Evolutionary conservation across 805 yeast genomes (phyloP).

Genomic region (Ogataea kodamae): DNA sequence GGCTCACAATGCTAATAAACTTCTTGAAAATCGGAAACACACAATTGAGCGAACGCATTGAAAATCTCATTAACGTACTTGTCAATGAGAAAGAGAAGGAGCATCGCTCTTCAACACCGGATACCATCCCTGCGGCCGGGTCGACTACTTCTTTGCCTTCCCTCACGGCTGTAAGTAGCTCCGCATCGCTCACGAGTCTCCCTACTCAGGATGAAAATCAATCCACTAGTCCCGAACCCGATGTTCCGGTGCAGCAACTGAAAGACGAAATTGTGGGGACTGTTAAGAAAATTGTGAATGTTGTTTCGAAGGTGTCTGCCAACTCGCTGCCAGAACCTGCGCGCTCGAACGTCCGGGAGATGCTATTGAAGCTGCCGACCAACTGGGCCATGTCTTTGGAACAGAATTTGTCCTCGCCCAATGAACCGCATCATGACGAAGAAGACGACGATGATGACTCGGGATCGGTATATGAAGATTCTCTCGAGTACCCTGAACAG

Average conservation of each 20-base stretch:
- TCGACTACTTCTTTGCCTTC: constrained; percentile 15
- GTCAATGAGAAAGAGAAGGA: constrained; percentile 24
- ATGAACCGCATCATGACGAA: no score
- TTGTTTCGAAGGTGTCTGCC: constrained; percentile 83
- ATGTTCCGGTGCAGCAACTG: constrained; percentile 41
- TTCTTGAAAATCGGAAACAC: constrained; percentile 77
- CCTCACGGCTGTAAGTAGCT: constrained; percentile 20
- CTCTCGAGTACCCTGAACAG: constrained; percentile 16
- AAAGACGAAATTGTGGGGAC: constrained; percentile 84
- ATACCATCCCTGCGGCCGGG: constrained; percentile 1
- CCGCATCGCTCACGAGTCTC: constrained; percentile 16
- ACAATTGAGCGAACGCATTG: constrained; percentile 65
- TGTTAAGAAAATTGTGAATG: constrained; percentile 79
- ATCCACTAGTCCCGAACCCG: constrained; percentile 10
- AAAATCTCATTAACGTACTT: constrained; percentile 39
- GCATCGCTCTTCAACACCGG: constrained; percentile 5
- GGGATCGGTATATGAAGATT: constrained; percentile 21
- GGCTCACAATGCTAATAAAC: constrained; percentile 75
- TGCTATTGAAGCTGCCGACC: constrained; percentile 69
- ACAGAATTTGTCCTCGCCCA: constrained; percentile 22
- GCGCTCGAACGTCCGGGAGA: constrained; percentile 74
- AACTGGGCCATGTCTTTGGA: constrained; percentile 52
- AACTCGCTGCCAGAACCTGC: constrained; percentile 74
- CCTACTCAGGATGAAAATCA: constrained; percentile 11
- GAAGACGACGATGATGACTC: constrained; percentile 26